Conservation (phyloP, 768 basidiomycete genomes). For the Mycena polygramma region DNA sequence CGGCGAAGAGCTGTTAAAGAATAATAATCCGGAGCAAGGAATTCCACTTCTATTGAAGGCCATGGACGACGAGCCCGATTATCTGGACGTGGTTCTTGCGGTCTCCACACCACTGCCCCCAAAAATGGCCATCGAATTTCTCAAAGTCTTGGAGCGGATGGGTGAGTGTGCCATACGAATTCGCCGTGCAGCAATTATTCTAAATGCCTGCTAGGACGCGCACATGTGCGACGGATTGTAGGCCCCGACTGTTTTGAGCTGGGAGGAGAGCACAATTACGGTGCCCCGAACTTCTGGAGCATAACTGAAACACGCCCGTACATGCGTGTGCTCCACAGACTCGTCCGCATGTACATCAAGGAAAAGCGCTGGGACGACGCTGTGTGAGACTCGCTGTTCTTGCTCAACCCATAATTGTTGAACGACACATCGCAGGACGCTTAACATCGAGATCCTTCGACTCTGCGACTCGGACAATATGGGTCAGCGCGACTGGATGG, state of each 20-base stretch:
- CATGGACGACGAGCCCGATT: constrained; percentile 20
- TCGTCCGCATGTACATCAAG: constrained; percentile 52
- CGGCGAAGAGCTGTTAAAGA: constrained; percentile 15
- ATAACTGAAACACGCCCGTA: constrained; percentile 58
- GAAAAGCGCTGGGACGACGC: constrained; percentile 48
- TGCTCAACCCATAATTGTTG: not conserved
- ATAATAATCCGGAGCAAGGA: constrained; percentile 17
- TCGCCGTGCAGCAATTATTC: too few relatives aligned
- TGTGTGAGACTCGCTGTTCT: constrained; percentile 44
- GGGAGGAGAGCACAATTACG: not conserved
- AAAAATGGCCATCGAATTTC: constrained; percentile 7
- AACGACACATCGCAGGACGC: constrained; percentile 44
- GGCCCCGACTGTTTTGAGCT: constrained; percentile 28
- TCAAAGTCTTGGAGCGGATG: constrained; percentile 5
- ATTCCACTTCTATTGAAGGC: constrained; percentile 27
- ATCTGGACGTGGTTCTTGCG: constrained; percentile 15
- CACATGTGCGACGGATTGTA: constrained; percentile 4
- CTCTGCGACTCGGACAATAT: constrained; percentile 59
- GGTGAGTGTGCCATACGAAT: constrained; percentile 5
- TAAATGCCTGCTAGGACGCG: not conserved
- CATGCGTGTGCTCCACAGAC: constrained; percentile 58
- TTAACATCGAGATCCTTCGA: constrained; percentile 57
- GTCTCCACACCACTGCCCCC: not conserved
- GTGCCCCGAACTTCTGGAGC: constrained; percentile 34
- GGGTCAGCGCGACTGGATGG: constrained; percentile 53